Conservation (phyloP, 2,329 filamentous ascomycete genomes). For the Zalaria sp. region DNA sequence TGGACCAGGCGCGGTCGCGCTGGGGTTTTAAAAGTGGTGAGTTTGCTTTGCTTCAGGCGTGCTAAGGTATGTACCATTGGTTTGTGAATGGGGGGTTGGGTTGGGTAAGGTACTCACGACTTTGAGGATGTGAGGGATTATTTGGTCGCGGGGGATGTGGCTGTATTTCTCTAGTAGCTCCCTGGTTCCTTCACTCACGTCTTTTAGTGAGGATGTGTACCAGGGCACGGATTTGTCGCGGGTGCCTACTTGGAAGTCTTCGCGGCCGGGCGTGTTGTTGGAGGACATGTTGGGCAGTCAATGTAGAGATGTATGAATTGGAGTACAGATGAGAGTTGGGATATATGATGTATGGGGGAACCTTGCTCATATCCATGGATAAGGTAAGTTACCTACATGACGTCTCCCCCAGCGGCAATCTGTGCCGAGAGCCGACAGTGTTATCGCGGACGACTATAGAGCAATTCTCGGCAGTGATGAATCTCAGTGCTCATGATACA, state of each 20-base stretch:
- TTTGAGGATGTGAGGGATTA: slow-evolving; percentile 21
- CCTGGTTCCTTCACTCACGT: slow-evolving; percentile 16
- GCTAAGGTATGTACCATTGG: no score
- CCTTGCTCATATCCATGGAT: no score
- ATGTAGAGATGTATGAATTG: no score
- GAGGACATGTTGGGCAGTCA: no score
- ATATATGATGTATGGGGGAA: no score
- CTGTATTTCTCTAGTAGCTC: slow-evolving; percentile 25
- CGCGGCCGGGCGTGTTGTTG: neutral
- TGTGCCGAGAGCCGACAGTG: no score
- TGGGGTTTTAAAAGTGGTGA: neutral
- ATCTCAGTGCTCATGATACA: no score
- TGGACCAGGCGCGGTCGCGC: slow-evolving; percentile 11
- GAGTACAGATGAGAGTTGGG: no score
- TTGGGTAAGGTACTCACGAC: slow-evolving; percentile 12
- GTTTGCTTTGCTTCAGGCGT: neutral
- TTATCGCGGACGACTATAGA: no score
- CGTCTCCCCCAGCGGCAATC: no score
- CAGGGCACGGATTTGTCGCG: slow-evolving; percentile 9
- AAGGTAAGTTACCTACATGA: no score
- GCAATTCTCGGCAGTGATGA: no score
- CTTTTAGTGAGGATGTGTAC: slow-evolving; percentile 16
- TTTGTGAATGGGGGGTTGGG: neutral
- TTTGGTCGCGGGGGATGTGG: slow-evolving; percentile 19
- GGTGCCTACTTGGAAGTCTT: slow-evolving; percentile 1